These are phyloP conservation scores for Fusarium caatingaense DNA, from an alignment of 2,329 filamentous ascomycete genomes.

Conservation along the genomic window DNA sequence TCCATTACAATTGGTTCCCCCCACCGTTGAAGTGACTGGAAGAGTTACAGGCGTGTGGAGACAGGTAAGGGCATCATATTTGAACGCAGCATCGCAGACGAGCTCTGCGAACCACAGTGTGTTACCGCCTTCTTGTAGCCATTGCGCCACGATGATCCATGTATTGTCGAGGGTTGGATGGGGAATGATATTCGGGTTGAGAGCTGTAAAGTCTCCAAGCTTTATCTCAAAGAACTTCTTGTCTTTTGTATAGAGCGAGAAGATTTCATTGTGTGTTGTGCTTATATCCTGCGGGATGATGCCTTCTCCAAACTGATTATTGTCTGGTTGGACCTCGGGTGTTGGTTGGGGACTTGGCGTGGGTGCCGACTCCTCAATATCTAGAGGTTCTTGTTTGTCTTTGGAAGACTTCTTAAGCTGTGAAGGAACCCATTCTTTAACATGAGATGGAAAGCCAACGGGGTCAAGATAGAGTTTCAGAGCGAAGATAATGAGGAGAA, in stretches of 20 bases:
- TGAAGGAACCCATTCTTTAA: conserved; percentile 19
- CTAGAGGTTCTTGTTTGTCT: background rate
- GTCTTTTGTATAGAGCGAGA: conserved; percentile 59
- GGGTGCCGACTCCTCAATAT: background rate
- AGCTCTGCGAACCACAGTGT: conserved; percentile 57
- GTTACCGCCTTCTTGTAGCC: conserved; percentile 43
- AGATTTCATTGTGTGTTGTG: conserved; percentile 53
- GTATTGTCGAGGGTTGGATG: conserved; percentile 61
- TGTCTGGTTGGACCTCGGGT: background rate
- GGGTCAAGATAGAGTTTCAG: conserved; percentile 37
- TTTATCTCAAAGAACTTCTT: conserved; percentile 61
- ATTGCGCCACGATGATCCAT: conserved; percentile 65
- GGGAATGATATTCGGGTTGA: conserved; percentile 69
- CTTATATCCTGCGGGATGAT: conserved; percentile 7
- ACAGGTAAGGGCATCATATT: conserved; percentile 56
- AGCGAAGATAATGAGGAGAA: conserved; percentile 48
- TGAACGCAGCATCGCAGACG: conserved; percentile 62
- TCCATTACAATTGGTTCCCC: conserved; percentile 58
- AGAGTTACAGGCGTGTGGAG: conserved; percentile 54
- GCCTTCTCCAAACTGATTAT: background rate
- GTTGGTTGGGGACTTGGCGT: background rate
- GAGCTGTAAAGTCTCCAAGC: conserved; percentile 56
- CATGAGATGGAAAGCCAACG: background rate
- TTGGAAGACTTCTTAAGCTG: conserved; percentile 3
- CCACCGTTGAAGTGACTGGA: conserved; percentile 59